Percentiles rank a stretch among this genome's conserved stretches.
Evolutionary conservation across 176 grass and related monocot species (phyloP).

Genomic region (Otatea glauca): DNA sequence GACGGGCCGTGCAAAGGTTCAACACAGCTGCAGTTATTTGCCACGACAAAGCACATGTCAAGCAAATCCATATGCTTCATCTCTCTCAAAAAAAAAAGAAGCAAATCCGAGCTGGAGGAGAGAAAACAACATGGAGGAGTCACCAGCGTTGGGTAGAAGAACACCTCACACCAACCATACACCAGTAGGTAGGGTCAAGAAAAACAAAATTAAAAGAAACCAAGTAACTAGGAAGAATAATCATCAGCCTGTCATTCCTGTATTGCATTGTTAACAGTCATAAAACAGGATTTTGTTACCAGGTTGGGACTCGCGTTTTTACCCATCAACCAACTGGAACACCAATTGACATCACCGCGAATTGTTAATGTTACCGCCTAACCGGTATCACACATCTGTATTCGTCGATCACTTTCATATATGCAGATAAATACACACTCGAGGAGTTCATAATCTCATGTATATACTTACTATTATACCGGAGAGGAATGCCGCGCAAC

Average conservation of each 20-base stretch:
- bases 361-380: neutral
- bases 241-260: neutral
- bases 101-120: too few species aligned
- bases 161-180: neutral
- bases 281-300: neutral
- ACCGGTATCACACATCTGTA: neutral
- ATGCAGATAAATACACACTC: neutral
- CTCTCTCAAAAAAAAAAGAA: too few species aligned
- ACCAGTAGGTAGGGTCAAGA: neutral
- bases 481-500: too few species aligned
- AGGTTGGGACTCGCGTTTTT: neutral
- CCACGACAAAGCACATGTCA: too few species aligned
- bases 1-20: too few species aligned
- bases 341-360: neutral
- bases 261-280: neutral
- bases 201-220: neutral
- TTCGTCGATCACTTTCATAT: neutral
- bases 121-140: too few species aligned
- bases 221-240: neutral
- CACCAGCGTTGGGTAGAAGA: too few species aligned
- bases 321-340: neutral
- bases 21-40: too few species aligned
- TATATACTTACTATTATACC: too few species aligned
- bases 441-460: neutral
- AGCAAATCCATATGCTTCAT: too few species aligned